Conservation (phyloP, 176 grass and related monocot species). For the maize (Zea mays) region Zm-B73-REFERENCE-NAM-5.0 NC_050101.1:18520001-18520500, state of each 20-base stretch:
- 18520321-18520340: neutral
- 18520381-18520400: neutral
- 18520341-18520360: neutral
- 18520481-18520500: slow-evolving; percentile 72
- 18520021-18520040: too few relatives aligned
- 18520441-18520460: slow-evolving; percentile 99
- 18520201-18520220: neutral
- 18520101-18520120: too few relatives aligned
- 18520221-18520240: neutral
- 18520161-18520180: too few relatives aligned
- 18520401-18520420: slow-evolving; percentile 66
- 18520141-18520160: slow-evolving; percentile 13
- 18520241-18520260: neutral
- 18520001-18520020: slow-evolving; percentile 75
- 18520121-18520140: slow-evolving; percentile 1
- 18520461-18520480: slow-evolving; percentile 88
- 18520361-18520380: neutral
- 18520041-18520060: too few relatives aligned
- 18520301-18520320: neutral
- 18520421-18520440: slow-evolving; percentile 73
- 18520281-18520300: neutral
- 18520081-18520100: too few relatives aligned
- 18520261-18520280: slow-evolving; percentile 22
- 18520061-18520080: too few relatives aligned
- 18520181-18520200: neutral